Base-by-base conservation (phyloP, 306 rosid species). In the Heteromeles arbutifolia region DNA sequence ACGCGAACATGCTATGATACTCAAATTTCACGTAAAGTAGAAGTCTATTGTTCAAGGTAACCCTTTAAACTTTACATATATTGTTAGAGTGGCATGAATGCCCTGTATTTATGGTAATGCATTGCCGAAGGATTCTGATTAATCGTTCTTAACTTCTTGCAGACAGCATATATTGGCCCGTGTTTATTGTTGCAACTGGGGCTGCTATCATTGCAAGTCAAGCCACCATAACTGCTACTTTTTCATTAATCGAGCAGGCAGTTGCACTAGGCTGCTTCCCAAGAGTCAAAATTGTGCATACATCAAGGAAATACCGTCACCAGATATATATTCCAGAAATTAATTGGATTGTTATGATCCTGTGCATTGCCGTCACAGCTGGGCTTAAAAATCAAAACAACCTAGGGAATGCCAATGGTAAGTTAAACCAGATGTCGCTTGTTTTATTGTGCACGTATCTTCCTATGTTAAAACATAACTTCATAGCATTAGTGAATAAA, bases 201-300 rank as follows among this genome's bases (percentile, higher is more conserved):
- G 99, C 99, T 56, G 99, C 99, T 61, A 50, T 92, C 75, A 97
- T 96, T 72, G 98, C 97, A 37, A 96, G 99, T 79, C 99, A 92
- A 79, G 92, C 99, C 44, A 90, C 99, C 24, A 92, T 96, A 79
- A 82, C 90, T 25, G 98, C 99, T 73, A 96, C 99, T 17, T 96
- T 89, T 86, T 89, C 98, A 5, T 80, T 96, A 66, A 85, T 92
- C 80, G 92, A 96, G 93, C 98, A 96, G 83, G 99, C 97, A 77
- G 92, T 84, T 84, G 93, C 99, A 48, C 90, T 80, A 73, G 98
- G 99, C 72, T 95, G 97, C 62, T 95, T 95, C 83, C 99, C 99
- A 15, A 90, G 98, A 82, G 97, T 92, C 67, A 92, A 96, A 90
- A 91, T 96, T 61, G 89, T 92, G 19, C 89, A 96, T 77, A 96